Evolutionary conservation across 1,284 basidiomycete genomes (phyloP).

Genomic region (Cryptococcus depauperatus): DNA sequence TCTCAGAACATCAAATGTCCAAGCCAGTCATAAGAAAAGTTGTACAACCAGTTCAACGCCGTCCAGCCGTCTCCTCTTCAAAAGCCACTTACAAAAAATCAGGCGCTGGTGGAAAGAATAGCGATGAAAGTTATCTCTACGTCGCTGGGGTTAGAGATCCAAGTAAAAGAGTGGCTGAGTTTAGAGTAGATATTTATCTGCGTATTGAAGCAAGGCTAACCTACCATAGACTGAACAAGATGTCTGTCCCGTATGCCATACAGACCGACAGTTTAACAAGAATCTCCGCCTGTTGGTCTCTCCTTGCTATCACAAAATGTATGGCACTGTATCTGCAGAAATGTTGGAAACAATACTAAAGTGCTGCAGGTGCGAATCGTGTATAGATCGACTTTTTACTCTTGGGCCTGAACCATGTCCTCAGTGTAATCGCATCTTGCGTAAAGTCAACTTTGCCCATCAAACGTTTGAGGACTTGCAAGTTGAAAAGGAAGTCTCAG

Average conservation of each 20-base stretch:
- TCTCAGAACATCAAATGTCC: no score
- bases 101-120: constrained; percentile 7
- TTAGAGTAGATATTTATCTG: constrained; percentile 23
- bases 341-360: no score
- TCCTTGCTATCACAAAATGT: constrained; percentile 99
- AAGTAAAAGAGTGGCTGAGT: constrained; percentile 39
- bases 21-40: no score
- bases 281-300: constrained; percentile 89
- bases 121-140: constrained; percentile 37
- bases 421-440: constrained; percentile 76
- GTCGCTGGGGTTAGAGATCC: constrained; percentile 38
- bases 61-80: background rate
- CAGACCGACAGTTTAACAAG: constrained; percentile 90
- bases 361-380: constrained; percentile 98
- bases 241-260: constrained; percentile 94
- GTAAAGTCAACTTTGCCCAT: constrained; percentile 88
- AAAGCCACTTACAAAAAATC: background rate
- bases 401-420: constrained; percentile 96
- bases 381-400: constrained; percentile 93
- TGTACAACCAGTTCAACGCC: no score
- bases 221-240: constrained; percentile 66
- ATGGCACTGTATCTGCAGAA: constrained; percentile 16
- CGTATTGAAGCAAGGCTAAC: background rate
- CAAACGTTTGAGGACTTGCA: constrained; percentile 95
- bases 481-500: constrained; percentile 92